Percentiles rank a stretch among this genome's conserved stretches.
Conservation (phyloP, 2,329 filamentous ascomycete species). For the Lojkania enalia region DNA sequence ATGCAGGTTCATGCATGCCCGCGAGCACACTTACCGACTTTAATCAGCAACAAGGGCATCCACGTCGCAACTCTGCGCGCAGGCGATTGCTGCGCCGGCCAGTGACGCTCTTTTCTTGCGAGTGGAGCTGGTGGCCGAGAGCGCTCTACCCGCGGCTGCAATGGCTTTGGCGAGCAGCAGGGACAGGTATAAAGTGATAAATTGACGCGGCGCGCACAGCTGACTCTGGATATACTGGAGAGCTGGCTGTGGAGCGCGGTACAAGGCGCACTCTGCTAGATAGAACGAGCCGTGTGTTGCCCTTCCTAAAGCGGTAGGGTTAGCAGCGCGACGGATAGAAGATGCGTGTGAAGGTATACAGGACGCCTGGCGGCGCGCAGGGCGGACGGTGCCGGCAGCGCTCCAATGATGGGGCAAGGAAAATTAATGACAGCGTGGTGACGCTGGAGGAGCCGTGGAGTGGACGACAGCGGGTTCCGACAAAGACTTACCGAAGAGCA, state of each 20-base stretch:
- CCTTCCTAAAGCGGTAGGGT: constrained; percentile 24
- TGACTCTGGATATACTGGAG: constrained; percentile 23
- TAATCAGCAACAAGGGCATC: constrained; percentile 38
- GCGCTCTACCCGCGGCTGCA: constrained; percentile 29
- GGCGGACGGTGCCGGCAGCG: neutral
- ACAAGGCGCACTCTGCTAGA: constrained; percentile 22
- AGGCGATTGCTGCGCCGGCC: constrained; percentile 26
- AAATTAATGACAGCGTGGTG: neutral
- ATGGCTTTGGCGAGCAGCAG: constrained; percentile 18
- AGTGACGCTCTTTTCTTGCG: constrained; percentile 18
- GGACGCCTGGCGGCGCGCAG: no score
- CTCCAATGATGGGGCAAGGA: neutral
- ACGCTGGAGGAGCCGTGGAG: constrained; percentile 5
- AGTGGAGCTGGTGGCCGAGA: neutral
- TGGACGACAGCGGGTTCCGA: constrained; percentile 16
- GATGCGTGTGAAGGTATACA: constrained; percentile 2
- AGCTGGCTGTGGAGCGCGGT: constrained; percentile 24
- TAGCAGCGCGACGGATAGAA: constrained; percentile 23
- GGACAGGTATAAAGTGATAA: constrained; percentile 26
- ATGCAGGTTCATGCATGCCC: constrained; percentile 47
- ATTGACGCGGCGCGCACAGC: constrained; percentile 34
- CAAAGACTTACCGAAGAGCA: constrained; percentile 38
- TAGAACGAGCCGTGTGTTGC: constrained; percentile 27
- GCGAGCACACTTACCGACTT: constrained; percentile 42
- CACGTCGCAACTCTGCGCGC: constrained; percentile 36